Percentiles rank a stretch among this genome's conserved stretches.
Conservation (phyloP, 2,329 filamentous ascomycete species). For the Microcyclosporella mali region DNA sequence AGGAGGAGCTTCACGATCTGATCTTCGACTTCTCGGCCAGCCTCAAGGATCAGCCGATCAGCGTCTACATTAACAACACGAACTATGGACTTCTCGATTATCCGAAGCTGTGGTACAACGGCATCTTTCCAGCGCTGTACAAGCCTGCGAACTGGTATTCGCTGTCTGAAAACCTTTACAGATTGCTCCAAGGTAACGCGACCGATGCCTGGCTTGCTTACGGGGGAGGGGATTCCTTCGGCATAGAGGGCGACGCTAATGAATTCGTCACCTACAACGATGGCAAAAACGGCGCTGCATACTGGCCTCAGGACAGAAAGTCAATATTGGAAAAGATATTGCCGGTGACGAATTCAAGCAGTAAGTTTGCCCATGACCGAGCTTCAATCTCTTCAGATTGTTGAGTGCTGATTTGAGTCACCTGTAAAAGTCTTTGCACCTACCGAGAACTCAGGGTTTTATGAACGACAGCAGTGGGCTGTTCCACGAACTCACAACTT, state of each 20-base stretch:
- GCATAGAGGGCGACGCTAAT: slow-evolving; percentile 18
- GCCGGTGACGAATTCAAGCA: slow-evolving; percentile 11
- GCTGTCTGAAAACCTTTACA: slow-evolving; percentile 16
- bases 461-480: slow-evolving; percentile 15
- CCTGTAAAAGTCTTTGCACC: too few species aligned
- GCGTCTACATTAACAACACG: slow-evolving; percentile 19
- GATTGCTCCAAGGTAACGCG: slow-evolving; percentile 17
- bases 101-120: slow-evolving; percentile 11
- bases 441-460: slow-evolving; percentile 14
- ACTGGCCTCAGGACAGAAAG: slow-evolving; percentile 17
- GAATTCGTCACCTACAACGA: slow-evolving; percentile 17
- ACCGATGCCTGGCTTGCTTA: slow-evolving; percentile 17
- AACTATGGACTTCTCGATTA: slow-evolving; percentile 15
- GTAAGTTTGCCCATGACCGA: too few species aligned
- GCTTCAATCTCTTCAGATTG: too few species aligned
- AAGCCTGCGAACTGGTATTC: slow-evolving; percentile 17
- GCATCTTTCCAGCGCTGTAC: slow-evolving; percentile 18
- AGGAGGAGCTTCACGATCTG: slow-evolving; percentile 13
- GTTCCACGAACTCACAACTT: slow-evolving; percentile 18
- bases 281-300: slow-evolving; percentile 11
- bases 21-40: slow-evolving; percentile 13
- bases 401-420: too few species aligned
- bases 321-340: slow-evolving; percentile 14
- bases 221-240: slow-evolving; percentile 8
- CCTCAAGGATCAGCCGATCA: slow-evolving; percentile 19